Base-by-base conservation (phyloP, 2,329 filamentous ascomycete species). In the Xylariaceae sp. region DNA sequence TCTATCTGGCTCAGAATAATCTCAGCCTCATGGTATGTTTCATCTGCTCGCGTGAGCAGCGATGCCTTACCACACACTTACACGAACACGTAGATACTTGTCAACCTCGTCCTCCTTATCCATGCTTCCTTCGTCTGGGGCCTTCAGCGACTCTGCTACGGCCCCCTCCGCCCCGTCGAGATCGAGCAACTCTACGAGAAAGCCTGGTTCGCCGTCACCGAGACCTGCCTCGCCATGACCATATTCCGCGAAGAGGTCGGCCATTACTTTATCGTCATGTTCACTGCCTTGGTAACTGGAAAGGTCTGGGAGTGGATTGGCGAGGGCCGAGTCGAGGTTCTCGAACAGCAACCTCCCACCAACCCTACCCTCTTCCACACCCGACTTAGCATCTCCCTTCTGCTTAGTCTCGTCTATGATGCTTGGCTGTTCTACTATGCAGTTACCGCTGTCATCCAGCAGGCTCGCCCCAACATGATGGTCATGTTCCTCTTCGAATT, bases 401-500 rank as follows among this genome's bases (percentile, higher is more conserved):
- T 88, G 1, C 71, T 96, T 48, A 93, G 92, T 58, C 79, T 96
- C 53, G 61, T 84, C 14, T 97, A 96, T 73, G 88, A 96, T 66
- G 69, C 85, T 19, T 87, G 81, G 67, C 84, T 99, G 73, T 83
- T 97, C 59, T 80, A 80, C 45, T 97, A 96, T 69, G 87, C 88
- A 53, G 79, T 96, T 55, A 82, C 85, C 28, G 90, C 88, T 0
- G 92, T 97, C 31, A 84, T 97, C 45, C 85, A 89, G 52, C 86
- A 95, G 67, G 90, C 93, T 2, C 81, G 88, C n/a, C 91, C 93
- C 0, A 94, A 95, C 53, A 97, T 99, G 89, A 99, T 97, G 91
- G 91, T 99, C 57, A 97, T 99, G 91, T 99, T 99, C 66, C 84
- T 95, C 6, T 99, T 99, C 63, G 94, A 99, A 70, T 97, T 97